Evolutionary conservation across 1,139 yeast genomes (phyloP).

Genomic region (Torulaspora globosa): DNA sequence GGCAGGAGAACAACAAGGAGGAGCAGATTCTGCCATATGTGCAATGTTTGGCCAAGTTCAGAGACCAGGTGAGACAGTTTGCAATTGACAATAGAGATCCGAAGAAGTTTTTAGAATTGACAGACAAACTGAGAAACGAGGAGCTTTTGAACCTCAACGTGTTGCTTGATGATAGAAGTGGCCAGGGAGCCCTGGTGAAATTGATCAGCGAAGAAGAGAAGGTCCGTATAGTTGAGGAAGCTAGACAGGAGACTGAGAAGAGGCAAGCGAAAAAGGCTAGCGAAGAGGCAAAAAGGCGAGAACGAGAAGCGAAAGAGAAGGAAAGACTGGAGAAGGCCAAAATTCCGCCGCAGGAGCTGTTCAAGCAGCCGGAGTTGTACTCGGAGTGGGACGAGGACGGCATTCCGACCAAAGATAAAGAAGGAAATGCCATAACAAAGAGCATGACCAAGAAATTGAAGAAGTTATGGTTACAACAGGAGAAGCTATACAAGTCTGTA

Average conservation of each 20-base stretch:
- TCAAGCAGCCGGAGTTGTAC: conserved; percentile 51
- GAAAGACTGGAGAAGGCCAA: conserved; percentile 69
- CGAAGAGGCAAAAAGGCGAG: conserved; percentile 40
- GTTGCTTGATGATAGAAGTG: conserved; percentile 82
- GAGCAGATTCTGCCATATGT: conserved; percentile 76
- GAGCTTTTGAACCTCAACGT: conserved; percentile 74
- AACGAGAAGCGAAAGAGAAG: conserved; percentile 52
- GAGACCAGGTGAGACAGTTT: conserved; percentile 71
- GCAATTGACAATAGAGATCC: conserved; percentile 64
- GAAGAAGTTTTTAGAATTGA: conserved; percentile 51
- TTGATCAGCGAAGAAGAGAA: conserved; percentile 67
- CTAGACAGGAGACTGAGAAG: conserved; percentile 51
- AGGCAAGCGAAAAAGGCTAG: conserved; percentile 49
- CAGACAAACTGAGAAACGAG: conserved; percentile 56
- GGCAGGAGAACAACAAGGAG: conserved; percentile 45
- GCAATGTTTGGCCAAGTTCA: conserved; percentile 68
- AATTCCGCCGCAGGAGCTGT: conserved; percentile 66
- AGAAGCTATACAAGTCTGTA: conserved; percentile 62
- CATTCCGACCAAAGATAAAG: conserved; percentile 67
- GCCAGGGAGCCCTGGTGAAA: conserved; percentile 68
- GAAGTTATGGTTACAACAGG: conserved; percentile 76
- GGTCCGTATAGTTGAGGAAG: conserved; percentile 56
- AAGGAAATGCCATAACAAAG: conserved; percentile 86
- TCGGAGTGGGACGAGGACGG: conserved; percentile 83
- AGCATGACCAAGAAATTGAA: conserved; percentile 76